Conservation (phyloP, 139 green algal species). For the Tetraselmis striata region DNA sequence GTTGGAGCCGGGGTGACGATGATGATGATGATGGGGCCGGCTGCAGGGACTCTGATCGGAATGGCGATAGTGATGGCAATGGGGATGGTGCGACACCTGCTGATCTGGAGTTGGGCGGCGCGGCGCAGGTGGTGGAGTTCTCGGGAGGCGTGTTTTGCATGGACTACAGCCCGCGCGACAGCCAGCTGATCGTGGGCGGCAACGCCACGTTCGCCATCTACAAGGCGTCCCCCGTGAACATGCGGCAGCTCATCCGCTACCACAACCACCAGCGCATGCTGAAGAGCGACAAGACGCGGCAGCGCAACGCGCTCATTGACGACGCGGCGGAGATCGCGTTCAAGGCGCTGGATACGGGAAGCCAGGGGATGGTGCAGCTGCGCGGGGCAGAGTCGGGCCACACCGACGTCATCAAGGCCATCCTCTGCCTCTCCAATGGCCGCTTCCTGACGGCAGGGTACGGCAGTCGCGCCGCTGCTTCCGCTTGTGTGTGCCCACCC, state of each 20-base stretch:
- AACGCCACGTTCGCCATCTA: neutral
- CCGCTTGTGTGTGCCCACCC: too few relatives aligned
- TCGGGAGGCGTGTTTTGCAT: neutral
- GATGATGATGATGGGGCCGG: too few relatives aligned
- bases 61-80: too few relatives aligned
- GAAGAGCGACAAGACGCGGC: neutral
- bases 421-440: slow-evolving; percentile 53
- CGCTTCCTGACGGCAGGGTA: slow-evolving; percentile 57
- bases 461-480: too few relatives aligned
- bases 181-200: neutral
- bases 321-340: neutral
- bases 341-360: neutral
- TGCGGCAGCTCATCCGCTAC: neutral
- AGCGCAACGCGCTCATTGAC: neutral
- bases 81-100: too few relatives aligned
- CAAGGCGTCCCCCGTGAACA: neutral
- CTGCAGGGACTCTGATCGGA: too few relatives aligned
- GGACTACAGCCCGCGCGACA: neutral
- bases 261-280: neutral
- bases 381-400: slow-evolving; percentile 23
- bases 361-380: neutral
- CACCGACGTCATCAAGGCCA: slow-evolving; percentile 54
- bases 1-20: too few relatives aligned
- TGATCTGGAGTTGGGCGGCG: too few relatives aligned
- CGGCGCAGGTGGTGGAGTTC: neutral